Percentiles rank a stretch among this genome's conserved stretches.
phyloP scores from a whole-genome alignment of 805 yeast genomes.

The Lachancea mirantina region DNA sequence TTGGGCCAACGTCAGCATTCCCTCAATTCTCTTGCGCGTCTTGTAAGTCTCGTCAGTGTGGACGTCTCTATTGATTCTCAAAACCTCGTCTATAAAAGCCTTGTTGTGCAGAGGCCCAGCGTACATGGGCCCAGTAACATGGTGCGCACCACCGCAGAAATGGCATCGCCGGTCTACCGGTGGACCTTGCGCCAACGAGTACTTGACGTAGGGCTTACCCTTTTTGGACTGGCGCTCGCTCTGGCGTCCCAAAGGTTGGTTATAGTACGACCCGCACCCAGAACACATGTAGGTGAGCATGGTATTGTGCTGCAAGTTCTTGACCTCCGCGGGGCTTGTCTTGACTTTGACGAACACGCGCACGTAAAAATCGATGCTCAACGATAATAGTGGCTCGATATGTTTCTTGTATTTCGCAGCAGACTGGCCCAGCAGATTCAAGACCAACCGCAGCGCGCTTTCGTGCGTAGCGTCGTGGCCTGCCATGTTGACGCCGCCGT shows the following conservation, averaged over 20 bases:
- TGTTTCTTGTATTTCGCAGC: conserved; percentile 87
- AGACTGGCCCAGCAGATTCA: conserved; percentile 64
- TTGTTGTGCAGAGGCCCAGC: conserved; percentile 68
- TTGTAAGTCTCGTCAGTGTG: conserved; percentile 56
- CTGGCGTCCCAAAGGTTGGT: conserved; percentile 70
- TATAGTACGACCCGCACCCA: conserved; percentile 70
- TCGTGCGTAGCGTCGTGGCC: conserved; percentile 82
- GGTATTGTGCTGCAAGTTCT: conserved; percentile 66
- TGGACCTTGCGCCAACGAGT: conserved; percentile 59
- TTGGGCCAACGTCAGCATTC: conserved; percentile 82
- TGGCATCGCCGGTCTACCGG: conserved; percentile 55
- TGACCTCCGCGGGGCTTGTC: conserved; percentile 75
- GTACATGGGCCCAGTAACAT: conserved; percentile 96
- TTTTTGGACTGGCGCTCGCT: conserved; percentile 37
- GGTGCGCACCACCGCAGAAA: conserved; percentile 59
- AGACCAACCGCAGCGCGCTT: conserved; percentile 79
- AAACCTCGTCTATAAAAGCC: conserved; percentile 57
- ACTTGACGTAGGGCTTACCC: conserved; percentile 38
- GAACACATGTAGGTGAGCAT: conserved; percentile 78
- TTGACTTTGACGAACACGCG: conserved; percentile 74
- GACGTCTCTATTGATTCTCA: conserved; percentile 42
- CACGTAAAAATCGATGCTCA: conserved; percentile 89
- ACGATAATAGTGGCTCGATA: conserved; percentile 77
- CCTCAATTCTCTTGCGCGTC: conserved; percentile 78
- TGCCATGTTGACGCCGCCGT: conserved; percentile 87